Evolutionary conservation across 345 rosid species (phyloP).

Genomic region (Dipteronia sinensis): DNA sequence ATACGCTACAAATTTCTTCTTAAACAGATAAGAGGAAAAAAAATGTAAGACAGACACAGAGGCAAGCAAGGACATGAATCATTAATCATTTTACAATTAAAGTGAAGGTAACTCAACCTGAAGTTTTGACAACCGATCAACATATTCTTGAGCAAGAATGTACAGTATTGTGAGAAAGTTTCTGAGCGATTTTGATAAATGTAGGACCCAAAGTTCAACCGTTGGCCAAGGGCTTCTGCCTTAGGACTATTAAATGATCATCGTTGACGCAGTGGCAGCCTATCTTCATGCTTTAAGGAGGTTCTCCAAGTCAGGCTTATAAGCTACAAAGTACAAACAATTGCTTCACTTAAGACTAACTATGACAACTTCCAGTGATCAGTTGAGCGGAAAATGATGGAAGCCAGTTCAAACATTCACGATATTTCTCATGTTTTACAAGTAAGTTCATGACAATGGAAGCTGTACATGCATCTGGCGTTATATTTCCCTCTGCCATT

Average conservation of each 20-base stretch:
- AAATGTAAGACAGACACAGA: neutral
- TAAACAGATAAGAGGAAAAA: neutral
- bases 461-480: no score
- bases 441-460: no score
- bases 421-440: no score
- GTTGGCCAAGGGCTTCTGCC: slow-evolving; percentile 81
- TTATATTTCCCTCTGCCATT: no score
- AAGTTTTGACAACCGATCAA: slow-evolving; percentile 93
- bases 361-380: no score
- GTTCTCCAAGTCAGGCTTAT: no score
- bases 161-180: slow-evolving; percentile 92
- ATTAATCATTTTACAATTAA: neutral
- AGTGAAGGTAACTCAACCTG: slow-evolving; percentile 55
- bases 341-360: no score
- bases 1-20: neutral
- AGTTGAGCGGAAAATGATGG: no score
- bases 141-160: slow-evolving; percentile 97
- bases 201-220: slow-evolving; percentile 98
- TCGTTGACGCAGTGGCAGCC: no score
- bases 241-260: slow-evolving; percentile 23
- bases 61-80: neutral
- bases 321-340: no score
- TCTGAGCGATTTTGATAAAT: slow-evolving; percentile 96
- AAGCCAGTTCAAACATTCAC: no score
- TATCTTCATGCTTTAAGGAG: no score